Percentiles rank a stretch among this genome's conserved stretches.
Conservation (phyloP, 768 basidiomycete genomes). For the Lactarius akahatsu region DNA sequence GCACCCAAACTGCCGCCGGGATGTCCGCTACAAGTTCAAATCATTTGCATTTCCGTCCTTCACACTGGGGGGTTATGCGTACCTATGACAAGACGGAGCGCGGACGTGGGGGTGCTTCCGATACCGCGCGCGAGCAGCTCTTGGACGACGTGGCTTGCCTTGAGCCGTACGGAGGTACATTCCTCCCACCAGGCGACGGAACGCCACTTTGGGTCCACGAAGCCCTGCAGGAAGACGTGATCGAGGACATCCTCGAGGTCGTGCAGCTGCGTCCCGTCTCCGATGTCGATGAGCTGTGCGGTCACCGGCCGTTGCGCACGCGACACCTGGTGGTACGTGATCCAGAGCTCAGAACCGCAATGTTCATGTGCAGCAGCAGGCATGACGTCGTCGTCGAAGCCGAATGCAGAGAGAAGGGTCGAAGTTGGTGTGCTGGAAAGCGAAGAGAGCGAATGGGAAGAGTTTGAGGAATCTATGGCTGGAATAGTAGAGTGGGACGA, state of each 20-base stretch:
- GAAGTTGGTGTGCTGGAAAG: constrained; percentile 12
- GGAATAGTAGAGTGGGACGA: not conserved
- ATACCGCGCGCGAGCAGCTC: constrained; percentile 40
- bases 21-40: constrained; percentile 39
- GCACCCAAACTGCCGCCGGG: constrained; percentile 45
- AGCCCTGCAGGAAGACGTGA: constrained; percentile 46
- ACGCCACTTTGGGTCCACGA: constrained; percentile 45
- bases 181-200: constrained; percentile 48
- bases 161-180: constrained; percentile 40
- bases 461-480: constrained; percentile 9
- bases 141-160: constrained; percentile 39
- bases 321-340: constrained; percentile 49
- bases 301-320: constrained; percentile 43
- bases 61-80: constrained; percentile 7
- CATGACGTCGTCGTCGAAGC: not conserved
- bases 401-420: constrained; percentile 3
- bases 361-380: too few relatives aligned
- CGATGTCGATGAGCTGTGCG: constrained; percentile 50
- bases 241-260: constrained; percentile 53
- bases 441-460: not conserved
- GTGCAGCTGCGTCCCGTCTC: constrained; percentile 41
- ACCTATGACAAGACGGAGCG: constrained; percentile 50
- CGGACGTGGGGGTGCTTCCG: constrained; percentile 44
- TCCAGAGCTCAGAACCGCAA: constrained; percentile 42
- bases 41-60: too few relatives aligned